Evolutionary conservation across 2,329 filamentous ascomycete species (phyloP).

Genomic region (Calonectria naviculata): DNA sequence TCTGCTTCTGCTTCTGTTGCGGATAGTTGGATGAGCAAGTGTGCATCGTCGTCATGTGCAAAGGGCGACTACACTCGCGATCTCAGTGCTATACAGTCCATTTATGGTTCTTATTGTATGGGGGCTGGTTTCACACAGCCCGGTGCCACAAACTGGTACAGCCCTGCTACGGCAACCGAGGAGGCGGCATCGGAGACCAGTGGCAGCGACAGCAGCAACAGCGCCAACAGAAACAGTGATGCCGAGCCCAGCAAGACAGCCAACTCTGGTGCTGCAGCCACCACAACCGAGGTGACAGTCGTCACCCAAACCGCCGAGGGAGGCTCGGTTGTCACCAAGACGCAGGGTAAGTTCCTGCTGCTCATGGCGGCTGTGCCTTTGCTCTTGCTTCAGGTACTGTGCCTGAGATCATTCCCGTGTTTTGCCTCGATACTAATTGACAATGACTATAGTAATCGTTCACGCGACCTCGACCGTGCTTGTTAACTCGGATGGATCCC

Average conservation of each 20-base stretch:
- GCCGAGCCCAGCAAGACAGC: conserved; percentile 33
- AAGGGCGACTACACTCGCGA: conserved; percentile 36
- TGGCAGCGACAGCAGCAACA: not conserved
- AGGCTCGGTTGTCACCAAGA: conserved; percentile 31
- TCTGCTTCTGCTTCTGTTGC: conserved; percentile 32
- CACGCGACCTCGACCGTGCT: conserved; percentile 37
- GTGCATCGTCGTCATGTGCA: conserved; percentile 30
- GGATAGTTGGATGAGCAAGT: conserved; percentile 33
- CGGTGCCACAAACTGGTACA: conserved; percentile 39
- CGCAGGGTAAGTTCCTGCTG: conserved; percentile 44
- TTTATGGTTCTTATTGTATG: conserved; percentile 42
- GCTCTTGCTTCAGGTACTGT: conserved; percentile 43
- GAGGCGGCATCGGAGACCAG: conserved; percentile 19
- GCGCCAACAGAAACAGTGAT: conserved; percentile 4
- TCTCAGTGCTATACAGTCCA: conserved; percentile 38
- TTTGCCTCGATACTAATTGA: conserved; percentile 5
- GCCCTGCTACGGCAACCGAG: conserved; percentile 33
- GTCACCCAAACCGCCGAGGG: conserved; percentile 40
- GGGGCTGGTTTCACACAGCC: conserved; percentile 39
- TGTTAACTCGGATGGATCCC: conserved; percentile 35
- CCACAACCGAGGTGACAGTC: conserved; percentile 37
- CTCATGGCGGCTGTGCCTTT: conserved; percentile 38
- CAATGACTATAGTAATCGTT: conserved; percentile 32
- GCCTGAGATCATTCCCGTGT: not conserved
- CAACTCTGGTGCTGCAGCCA: conserved; percentile 27